Percentiles rank a stretch among this genome's conserved stretches.
phyloP scores from a whole-genome alignment of 169 alveolate genomes.

The Cardiosporidium cionae region DNA sequence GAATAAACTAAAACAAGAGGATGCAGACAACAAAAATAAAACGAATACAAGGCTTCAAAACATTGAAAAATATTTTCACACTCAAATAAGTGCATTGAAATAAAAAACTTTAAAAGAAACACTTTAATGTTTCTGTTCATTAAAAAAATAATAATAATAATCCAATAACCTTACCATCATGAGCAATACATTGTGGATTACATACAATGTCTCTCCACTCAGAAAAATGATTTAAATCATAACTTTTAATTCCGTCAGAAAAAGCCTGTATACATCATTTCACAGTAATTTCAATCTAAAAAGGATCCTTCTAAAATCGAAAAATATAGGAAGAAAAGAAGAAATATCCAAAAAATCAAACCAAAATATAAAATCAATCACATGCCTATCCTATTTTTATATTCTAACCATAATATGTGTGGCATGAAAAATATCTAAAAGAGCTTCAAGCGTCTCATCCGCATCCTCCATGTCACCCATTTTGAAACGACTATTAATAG shows the following conservation, averaged over 20 bases:
- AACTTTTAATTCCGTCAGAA: too few relatives aligned
- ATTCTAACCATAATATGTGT: not conserved
- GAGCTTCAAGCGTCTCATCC: slow-evolving; percentile 21
- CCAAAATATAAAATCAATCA: too few relatives aligned
- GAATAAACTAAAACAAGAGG: too few relatives aligned
- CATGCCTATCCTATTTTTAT: too few relatives aligned
- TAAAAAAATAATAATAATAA: not conserved
- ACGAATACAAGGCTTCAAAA: too few relatives aligned
- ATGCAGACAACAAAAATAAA: too few relatives aligned
- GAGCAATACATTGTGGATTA: slow-evolving; percentile 17
- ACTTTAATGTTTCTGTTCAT: not conserved
- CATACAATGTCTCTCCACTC: not conserved
- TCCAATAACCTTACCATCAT: not conserved
- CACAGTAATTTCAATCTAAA: too few relatives aligned
- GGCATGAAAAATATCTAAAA: slow-evolving; percentile 2
- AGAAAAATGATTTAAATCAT: not conserved
- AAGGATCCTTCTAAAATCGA: too few relatives aligned
- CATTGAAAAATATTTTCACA: not conserved
- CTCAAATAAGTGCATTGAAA: not conserved
- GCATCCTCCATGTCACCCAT: slow-evolving; percentile 26
- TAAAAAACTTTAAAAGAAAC: not conserved
- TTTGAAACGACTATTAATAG: not conserved
- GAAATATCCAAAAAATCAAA: too few relatives aligned
- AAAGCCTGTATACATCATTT: too few relatives aligned
- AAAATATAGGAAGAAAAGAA: too few relatives aligned